These are phyloP conservation scores for Acrodontium crateriforme DNA, from an alignment of 2,329 filamentous ascomycete genomes.

Conservation along the genomic window DNA sequence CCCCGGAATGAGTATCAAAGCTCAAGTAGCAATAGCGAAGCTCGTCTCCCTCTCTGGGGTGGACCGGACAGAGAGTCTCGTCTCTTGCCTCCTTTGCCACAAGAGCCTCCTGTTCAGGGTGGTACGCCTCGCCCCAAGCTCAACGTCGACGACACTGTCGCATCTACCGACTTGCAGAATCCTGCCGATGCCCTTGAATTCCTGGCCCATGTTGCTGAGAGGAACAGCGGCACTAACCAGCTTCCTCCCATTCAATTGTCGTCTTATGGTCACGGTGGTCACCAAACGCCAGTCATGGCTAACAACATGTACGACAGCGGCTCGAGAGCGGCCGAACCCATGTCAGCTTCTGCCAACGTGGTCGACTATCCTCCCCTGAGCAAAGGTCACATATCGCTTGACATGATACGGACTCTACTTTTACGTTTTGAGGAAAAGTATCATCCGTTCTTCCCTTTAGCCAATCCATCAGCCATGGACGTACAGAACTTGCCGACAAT, in stretches of 20 bases:
- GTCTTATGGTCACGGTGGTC: constrained; percentile 7
- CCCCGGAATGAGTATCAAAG: constrained; percentile 3
- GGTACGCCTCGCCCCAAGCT: constrained; percentile 13
- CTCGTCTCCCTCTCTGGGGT: constrained; percentile 5
- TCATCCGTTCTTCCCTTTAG: constrained; percentile 21
- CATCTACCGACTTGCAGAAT: constrained; percentile 20
- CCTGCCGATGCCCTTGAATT: constrained; percentile 22
- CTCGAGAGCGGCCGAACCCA: no score
- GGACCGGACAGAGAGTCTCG: constrained; percentile 13
- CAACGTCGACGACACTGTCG: constrained; percentile 20
- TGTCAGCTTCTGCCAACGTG: constrained; percentile 7
- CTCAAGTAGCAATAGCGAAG: constrained; percentile 2
- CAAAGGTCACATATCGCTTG: constrained; percentile 16
- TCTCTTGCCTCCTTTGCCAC: constrained; percentile 14
- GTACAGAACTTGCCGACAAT: constrained; percentile 14
- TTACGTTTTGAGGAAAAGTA: constrained; percentile 20
- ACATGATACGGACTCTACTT: constrained; percentile 17
- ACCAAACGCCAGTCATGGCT: constrained; percentile 3
- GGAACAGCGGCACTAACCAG: constrained; percentile 15
- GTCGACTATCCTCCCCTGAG: constrained; percentile 18
- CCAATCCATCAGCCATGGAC: constrained; percentile 18
- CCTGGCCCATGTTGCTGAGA: constrained; percentile 20
- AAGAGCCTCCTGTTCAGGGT: constrained; percentile 8
- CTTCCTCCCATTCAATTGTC: constrained; percentile 17
- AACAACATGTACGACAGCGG: no score